These are phyloP conservation scores for Claviceps quebecensis DNA, from an alignment of 2,329 filamentous ascomycete species.

Conservation along the genomic window DNA sequence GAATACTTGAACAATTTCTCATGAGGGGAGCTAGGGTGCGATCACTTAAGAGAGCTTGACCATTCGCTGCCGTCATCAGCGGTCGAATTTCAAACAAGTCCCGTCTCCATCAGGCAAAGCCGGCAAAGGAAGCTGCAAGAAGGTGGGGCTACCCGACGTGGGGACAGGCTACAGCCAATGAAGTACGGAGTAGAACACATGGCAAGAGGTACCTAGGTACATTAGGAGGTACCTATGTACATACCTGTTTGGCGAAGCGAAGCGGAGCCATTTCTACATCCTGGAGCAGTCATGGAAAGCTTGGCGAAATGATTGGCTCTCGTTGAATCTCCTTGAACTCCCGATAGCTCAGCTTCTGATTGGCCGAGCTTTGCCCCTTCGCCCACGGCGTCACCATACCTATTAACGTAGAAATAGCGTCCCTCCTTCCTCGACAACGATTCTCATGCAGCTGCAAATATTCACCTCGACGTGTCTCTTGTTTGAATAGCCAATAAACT, in stretches of 20 bases:
- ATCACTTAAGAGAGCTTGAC: slow-evolving; percentile 11
- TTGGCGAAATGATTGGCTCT: no score
- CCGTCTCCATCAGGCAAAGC: not conserved
- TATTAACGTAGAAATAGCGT: not conserved
- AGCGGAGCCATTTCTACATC: no score
- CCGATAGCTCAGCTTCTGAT: no score
- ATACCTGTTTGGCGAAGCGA: no score
- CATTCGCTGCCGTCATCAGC: not conserved
- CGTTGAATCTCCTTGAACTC: no score
- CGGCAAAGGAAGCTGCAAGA: not conserved
- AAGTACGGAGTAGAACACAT: no score
- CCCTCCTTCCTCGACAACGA: not conserved
- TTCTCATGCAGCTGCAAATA: not conserved
- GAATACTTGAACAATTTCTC: slow-evolving; percentile 7
- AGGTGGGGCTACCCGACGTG: not conserved
- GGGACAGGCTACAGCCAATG: no score
- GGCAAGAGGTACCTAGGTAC: no score
- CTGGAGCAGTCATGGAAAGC: no score
- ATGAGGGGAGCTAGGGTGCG: slow-evolving; percentile 13
- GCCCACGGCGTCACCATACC: no score
- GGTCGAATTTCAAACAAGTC: not conserved
- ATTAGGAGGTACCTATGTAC: no score
- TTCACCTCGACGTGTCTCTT: not conserved
- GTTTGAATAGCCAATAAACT: not conserved
- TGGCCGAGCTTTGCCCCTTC: no score